Conservation (phyloP, 768 basidiomycete species). For the Boletus rubroflammeus region DNA sequence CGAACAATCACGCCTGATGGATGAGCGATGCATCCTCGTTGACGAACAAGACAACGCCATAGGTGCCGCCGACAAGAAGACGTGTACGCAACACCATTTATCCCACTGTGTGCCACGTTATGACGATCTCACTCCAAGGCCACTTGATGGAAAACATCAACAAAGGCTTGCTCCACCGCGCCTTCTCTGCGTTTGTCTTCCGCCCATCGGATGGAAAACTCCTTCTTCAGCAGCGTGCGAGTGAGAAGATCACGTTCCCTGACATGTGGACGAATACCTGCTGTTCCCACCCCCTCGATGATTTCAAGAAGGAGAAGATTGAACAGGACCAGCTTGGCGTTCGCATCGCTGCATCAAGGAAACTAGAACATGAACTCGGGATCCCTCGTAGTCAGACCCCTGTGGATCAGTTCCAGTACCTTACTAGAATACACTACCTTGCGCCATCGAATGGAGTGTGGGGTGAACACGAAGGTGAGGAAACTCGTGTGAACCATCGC, state of each 20-base stretch:
- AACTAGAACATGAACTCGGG: constrained; percentile 95
- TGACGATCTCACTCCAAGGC: constrained; percentile 38
- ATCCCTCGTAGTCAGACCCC: constrained; percentile 78
- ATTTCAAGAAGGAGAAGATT: constrained; percentile 80
- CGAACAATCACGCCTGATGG: constrained; percentile 93
- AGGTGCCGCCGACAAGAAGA: constrained; percentile 93
- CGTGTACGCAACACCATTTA: constrained; percentile 54
- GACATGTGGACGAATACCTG: constrained; percentile 99
- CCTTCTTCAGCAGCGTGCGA: constrained; percentile 89
- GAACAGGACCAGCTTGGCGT: constrained; percentile 81
- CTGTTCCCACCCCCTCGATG: constrained; percentile 94
- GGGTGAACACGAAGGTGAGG: constrained; percentile 96
- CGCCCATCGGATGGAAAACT: constrained; percentile 90
- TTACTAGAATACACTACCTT: constrained; percentile 96
- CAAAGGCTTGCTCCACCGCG: constrained; percentile 91
- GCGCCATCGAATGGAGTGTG: constrained; percentile 89
- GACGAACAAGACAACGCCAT: constrained; percentile 83
- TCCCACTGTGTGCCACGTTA: not conserved
- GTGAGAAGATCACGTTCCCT: constrained; percentile 99
- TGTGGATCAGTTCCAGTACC: constrained; percentile 84
- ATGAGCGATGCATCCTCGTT: constrained; percentile 90
- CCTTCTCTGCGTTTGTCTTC: constrained; percentile 97
- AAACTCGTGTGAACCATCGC: not conserved
- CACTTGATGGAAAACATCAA: constrained; percentile 97
- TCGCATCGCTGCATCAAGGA: constrained; percentile 85